Evolutionary conservation across 371 early-diverging fungal species (phyloP).

Genomic region (Apophysomyces elegans): DNA sequence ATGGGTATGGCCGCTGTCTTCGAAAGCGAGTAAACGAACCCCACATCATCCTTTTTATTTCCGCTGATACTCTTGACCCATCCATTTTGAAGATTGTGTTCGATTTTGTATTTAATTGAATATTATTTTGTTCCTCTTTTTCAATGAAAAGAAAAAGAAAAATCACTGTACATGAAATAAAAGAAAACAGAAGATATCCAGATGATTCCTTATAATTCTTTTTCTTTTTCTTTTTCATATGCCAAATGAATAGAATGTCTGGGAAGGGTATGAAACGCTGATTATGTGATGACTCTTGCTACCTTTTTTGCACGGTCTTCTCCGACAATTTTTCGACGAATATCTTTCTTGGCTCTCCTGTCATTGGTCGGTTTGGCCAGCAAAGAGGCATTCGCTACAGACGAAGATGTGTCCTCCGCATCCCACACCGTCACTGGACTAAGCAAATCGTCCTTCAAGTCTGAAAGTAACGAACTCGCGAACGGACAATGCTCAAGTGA

Average conservation of each 20-base stretch:
- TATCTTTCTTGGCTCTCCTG: conserved; percentile 20
- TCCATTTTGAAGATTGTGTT: neutral
- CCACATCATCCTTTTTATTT: no score
- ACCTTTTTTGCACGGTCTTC: conserved; percentile 23
- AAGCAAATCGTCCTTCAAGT: conserved; percentile 21
- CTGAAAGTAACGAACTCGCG: conserved; percentile 21
- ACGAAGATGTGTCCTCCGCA: neutral
- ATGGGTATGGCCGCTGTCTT: conserved; percentile 97
- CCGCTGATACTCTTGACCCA: no score
- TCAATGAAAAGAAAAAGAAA: neutral
- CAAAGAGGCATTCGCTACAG: neutral
- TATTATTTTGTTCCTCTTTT: neutral
- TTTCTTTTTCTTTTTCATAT: neutral
- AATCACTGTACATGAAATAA: conserved; percentile 5
- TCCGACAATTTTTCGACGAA: conserved; percentile 25
- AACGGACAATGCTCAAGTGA: conserved; percentile 32
- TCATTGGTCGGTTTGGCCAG: conserved; percentile 1
- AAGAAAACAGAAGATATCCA: neutral
- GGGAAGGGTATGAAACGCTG: neutral
- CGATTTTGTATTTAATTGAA: conserved; percentile 3
- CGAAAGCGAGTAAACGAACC: conserved; percentile 72
- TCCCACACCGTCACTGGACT: neutral
- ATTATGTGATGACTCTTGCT: conserved; percentile 20
- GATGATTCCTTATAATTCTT: neutral
- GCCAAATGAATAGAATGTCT: neutral